Percentiles rank a stretch among this genome's conserved stretches.
Conservation (phyloP, 768 basidiomycete genomes). For the Macrocybe gigantea region DNA sequence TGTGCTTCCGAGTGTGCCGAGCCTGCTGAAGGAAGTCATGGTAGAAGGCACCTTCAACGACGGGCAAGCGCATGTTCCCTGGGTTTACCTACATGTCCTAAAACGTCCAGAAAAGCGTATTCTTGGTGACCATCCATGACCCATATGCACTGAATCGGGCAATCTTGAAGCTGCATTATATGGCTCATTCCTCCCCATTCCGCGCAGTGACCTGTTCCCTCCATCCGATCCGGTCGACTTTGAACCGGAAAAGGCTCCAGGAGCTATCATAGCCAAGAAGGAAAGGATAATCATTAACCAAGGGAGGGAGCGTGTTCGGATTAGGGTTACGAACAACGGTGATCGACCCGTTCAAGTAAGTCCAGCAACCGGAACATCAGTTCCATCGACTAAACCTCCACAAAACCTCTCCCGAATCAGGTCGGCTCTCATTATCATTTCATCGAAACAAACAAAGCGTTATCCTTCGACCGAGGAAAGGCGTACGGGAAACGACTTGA, state of each 20-base stretch:
- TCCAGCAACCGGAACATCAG: conserved; percentile 7
- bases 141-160: conserved; percentile 80
- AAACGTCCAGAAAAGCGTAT: conserved; percentile 46
- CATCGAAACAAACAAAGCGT: conserved; percentile 76
- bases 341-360: conserved; percentile 88
- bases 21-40: conserved; percentile 79
- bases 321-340: conserved; percentile 85
- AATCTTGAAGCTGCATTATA: conserved; percentile 83
- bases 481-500: conserved; percentile 86
- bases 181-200: conserved; percentile 88
- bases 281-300: conserved; percentile 71
- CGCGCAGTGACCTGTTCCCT: conserved; percentile 61
- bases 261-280: conserved; percentile 65
- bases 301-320: conserved; percentile 58
- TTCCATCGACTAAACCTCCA: not conserved
- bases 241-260: conserved; percentile 54
- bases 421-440: conserved; percentile 96
- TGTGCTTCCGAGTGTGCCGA: conserved; percentile 77
- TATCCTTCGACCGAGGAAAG: conserved; percentile 77
- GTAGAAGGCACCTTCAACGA: conserved; percentile 91
- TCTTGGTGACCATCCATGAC: conserved; percentile 98
- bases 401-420: conserved; percentile 27
- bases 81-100: not conserved
- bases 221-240: conserved; percentile 42
- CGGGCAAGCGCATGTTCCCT: conserved; percentile 43